Base-by-base conservation (phyloP, 305 asterid genomes). In the Fraxinus platypoda region DNA sequence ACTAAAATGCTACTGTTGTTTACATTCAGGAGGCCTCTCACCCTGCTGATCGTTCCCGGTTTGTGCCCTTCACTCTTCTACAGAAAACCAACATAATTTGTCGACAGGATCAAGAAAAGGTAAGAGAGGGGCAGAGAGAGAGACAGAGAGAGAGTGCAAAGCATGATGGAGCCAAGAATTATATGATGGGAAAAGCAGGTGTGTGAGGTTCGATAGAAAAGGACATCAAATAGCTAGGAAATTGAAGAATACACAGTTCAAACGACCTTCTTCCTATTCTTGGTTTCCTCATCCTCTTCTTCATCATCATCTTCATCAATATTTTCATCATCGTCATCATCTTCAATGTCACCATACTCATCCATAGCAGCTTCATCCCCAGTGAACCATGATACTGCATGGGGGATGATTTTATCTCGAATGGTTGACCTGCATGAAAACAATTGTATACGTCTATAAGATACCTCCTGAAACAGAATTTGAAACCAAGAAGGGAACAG, bases 21-120 rank as follows among this genome's bases (percentile, higher is more conserved):
- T 92, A 91, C 97, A 92, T 85, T 94, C 97, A 0, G 95, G 95
- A 78, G 97, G 97, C 88, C 94, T 89, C 90, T 94, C 97, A 1
- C 96, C 97, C 81, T 87, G 88, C 73, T 75, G 94, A 80, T 90
- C 95, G 1, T 84, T 93, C 9, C 82, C 90, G 7, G 78, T 83
- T 35, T 84, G 88, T 75, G 89, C 91, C 31, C 88, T 88, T 76
- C 94, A 82, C 88, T 77, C 89, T 88, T 94, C 98, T 94, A 46
- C 75, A 87, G 26, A 71, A 79, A 5, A 74, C 38, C 7, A 79
- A 77, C 4, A 30, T 19, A 78, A 23, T 64, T 54, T 68, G 74
- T 49, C 54, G 76, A 21, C 2, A 15, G 75, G 76, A 28, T 35
- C 26, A 23, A 15, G 9, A n/a, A 3, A 6, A 13, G 12, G 23